Conservation (phyloP, 2,329 filamentous ascomycete species). For the Nothopassalora personata region DNA sequence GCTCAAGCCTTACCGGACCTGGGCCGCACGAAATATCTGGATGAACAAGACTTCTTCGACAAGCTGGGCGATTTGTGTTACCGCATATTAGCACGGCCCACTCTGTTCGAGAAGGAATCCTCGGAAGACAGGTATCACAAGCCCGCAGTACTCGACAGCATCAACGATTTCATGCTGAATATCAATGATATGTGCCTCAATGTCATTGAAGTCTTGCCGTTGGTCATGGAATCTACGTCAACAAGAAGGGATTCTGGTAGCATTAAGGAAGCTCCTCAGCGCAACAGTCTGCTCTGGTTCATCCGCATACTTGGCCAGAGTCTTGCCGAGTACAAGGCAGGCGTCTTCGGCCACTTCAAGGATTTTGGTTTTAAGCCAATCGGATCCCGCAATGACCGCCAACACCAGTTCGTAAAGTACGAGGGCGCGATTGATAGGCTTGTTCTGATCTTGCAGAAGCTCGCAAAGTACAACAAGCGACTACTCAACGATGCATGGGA, state of each 20-base stretch:
- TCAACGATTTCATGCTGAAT: constrained; percentile 10
- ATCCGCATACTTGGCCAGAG: constrained; percentile 15
- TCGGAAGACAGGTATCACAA: not conserved
- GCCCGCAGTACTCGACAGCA: not conserved
- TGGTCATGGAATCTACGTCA: constrained; percentile 14
- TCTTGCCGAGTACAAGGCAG: constrained; percentile 2
- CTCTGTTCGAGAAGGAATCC: not conserved
- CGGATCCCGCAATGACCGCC: not conserved
- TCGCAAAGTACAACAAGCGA: constrained; percentile 12
- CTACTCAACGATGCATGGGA: constrained; percentile 1
- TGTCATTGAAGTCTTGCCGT: constrained; percentile 18
- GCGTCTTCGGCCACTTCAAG: constrained; percentile 2
- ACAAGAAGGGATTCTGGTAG: constrained; percentile 24
- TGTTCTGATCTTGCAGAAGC: constrained; percentile 10
- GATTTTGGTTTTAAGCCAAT: constrained; percentile 4
- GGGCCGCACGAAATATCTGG: constrained; percentile 13
- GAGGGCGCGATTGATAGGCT: not conserved
- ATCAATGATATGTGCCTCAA: constrained; percentile 16
- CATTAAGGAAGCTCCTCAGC: constrained; percentile 14
- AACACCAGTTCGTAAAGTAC: not conserved
- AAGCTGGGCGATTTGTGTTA: not conserved
- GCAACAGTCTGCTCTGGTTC: constrained; percentile 16
- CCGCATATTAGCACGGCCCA: not conserved
- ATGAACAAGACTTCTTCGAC: constrained; percentile 20
- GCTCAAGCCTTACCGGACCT: constrained; percentile 1